Evolutionary conservation across 352 stramenopile genomes (phyloP), one percentile per base, ranked within the genome.

Genomic region (Globisporangium recalcitrans): DNA sequence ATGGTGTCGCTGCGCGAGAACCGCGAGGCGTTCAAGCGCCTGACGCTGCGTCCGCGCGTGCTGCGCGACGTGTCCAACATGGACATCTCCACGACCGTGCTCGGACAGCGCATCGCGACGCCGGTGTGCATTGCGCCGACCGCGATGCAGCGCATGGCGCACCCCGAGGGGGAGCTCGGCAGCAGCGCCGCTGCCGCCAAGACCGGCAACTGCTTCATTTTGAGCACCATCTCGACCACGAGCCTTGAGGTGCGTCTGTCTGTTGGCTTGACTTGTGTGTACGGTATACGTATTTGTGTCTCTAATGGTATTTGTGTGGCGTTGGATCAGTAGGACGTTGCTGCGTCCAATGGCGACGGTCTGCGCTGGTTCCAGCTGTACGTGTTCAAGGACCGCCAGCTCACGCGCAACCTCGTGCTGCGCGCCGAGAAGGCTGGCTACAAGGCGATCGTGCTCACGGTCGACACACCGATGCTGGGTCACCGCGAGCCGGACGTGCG

Each of bases 291-390:
- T 31, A 31, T 31, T 6, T 6, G 27, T 7, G 44, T 6, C 52
- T n/a, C n/a, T n/a, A n/a, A n/a, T n/a, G n/a, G n/a, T n/a, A n/a
- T n/a, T n/a, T n/a, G n/a, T n/a, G n/a, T n/a, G n/a, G n/a, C n/a
- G 21, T 42, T 46, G 4, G 4, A 19, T 34, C 4, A 48, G 32
- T 54, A 91, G 64, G 74, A 86, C 13, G 78, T 87, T 5, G 78
- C 75, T 1, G 62, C 71, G 48, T 86, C 78, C 8, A 89, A 87
- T 55, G 72, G 77, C 6, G 57, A 88, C 52, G 91, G 91, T 9
- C 77, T 97, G 16, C 94, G 96, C 60, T 96, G 97, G 66, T 98
- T 96, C 70, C 95, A 98, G 67, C 80, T 98, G 36, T 98, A 98
- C 71, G 93, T 98, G n/a, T 98, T 97, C 78, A 96, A 96, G 55